phyloP scores from a whole-genome alignment of 2,329 filamentous ascomycete genomes.

The Hypoxylon sp. region DNA sequence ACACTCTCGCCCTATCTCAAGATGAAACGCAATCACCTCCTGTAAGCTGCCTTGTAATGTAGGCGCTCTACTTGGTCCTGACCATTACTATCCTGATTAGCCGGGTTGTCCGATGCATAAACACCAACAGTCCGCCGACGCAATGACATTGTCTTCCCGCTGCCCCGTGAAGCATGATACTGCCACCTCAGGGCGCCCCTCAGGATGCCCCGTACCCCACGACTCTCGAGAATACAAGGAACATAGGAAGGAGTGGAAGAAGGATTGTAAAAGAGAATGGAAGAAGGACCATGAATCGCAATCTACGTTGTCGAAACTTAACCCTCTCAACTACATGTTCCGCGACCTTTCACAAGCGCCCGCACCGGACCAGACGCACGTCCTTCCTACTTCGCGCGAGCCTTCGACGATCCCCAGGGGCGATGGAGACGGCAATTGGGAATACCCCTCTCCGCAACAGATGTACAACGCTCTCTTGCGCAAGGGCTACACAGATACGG shows the following conservation, averaged over 20 bases:
- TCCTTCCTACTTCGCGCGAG: conserved; percentile 84
- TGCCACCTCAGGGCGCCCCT: conserved; percentile 47
- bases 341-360: conserved; percentile 83
- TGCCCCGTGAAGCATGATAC: conserved; percentile 51
- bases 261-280: conserved; percentile 47
- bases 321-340: conserved; percentile 95
- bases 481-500: conserved; percentile 95
- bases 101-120: conserved; percentile 70
- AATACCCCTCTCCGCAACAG: conserved; percentile 97
- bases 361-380: conserved; percentile 77
- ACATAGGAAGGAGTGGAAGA: conserved; percentile 16
- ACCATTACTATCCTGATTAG: conserved; percentile 52
- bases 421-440: conserved; percentile 85
- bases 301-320: conserved; percentile 68
- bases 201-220: conserved; percentile 63
- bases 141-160: conserved; percentile 53
- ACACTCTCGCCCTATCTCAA: conserved; percentile 35
- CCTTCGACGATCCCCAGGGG: conserved; percentile 91
- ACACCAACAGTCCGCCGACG: conserved; percentile 60
- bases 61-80: neutral
- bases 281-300: conserved; percentile 51
- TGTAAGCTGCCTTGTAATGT: conserved; percentile 50
- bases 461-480: conserved; percentile 99
- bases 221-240: conserved; percentile 49
- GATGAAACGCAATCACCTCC: conserved; percentile 55